Base-by-base conservation (phyloP, 345 rosid genomes). In the Murraya paniculata region DNA sequence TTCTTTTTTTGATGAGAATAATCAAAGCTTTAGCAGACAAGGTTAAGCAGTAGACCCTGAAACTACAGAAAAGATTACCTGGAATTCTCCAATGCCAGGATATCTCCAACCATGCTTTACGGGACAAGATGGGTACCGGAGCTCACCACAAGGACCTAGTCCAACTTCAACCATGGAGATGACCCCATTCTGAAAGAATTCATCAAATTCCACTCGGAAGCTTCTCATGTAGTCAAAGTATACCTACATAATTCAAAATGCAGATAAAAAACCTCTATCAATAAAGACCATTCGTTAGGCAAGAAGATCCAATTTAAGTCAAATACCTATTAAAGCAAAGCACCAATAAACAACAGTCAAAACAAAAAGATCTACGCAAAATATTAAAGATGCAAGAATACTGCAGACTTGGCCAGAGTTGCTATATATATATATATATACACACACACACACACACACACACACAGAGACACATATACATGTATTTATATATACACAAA, bases 61-160 rank as follows among this genome's bases (percentile, higher is more conserved):
- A 39, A 73, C 48, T 36, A 64, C 21, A 74, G 73, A 38, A 21
- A 75, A 78, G 2, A 57, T 65, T 88, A 96, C 99, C 98, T 94
- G 98, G 80, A 96, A 94, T 90, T 93, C 97, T 79, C 99, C 99
- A 81, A 94, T 88, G 59, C 99, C 99, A 75, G 99, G 98, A 85
- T 92, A 94, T 81, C 97, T 90, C 99, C 99, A 96, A 71, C 99
- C 99, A 82, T 94, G 96, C 88, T 96, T 94, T 62, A 92, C 95
- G 67, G 98, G 97, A 84, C 87, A 92, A 65, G 99, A 94, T 66
- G 99, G 99, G 78, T 92, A 94, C 39, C 97, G 85, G 69, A 96
- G 87, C 87, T 94, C 98, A 78, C 99, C 99, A 75, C 98, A 92
- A 21, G 98, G 97, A 83, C 99, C 99, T 79, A 94, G 86, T 84